Base-by-base conservation (phyloP, 495 filamentous ascomycete genomes). In the Neurospora sp. region DNA sequence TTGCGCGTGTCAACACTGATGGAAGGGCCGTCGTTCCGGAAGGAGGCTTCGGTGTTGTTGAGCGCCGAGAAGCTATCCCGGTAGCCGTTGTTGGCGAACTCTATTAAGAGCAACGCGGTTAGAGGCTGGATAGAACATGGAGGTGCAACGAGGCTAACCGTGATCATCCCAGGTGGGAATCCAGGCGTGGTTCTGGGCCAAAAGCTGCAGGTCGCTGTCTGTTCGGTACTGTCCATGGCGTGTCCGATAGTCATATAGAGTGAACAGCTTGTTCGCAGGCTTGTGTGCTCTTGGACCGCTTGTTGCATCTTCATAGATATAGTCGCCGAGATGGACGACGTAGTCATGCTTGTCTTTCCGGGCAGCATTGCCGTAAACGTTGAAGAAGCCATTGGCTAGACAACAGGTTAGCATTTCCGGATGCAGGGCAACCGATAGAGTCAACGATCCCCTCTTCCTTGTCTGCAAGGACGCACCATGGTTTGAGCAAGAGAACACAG, bases 111-210 rank as follows among this genome's bases (percentile, higher is more conserved):
- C 18, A 31, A 2, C 5, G 20, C 42, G 40, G 35, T 70, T 68
- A 35, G 14, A 59, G 39, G 27, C 10, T 12, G 35, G 22, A 18
- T 14, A 31, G 69, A 76, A 35, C 18, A 72, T 9, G 11, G 20
- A 44, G 0, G 5, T 27, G 27, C 35, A 38, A n/a, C 39, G 53
- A n/a, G 6, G 22, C 72, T 41, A 76, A 87, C 84, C 85, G 77
- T 90, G 89, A 72, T 91, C 89, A 77, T 91, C 89, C 89, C 89
- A 91, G 20, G 90, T 88, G 4, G 88, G 79, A 71, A 91, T 90
- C 89, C 89, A 91, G 3, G 89, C 81, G 73, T 86, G 89, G 39
- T 82, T 79, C 72, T 86, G 82, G 1, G 84, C 78, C 5, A 86
- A 76, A 1, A 90, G 84, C 72, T 91, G 89, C 4, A 86, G 75